phyloP scores from a whole-genome alignment of 352 stramenopile genomes.

The Phytopythium montanum region DNA sequence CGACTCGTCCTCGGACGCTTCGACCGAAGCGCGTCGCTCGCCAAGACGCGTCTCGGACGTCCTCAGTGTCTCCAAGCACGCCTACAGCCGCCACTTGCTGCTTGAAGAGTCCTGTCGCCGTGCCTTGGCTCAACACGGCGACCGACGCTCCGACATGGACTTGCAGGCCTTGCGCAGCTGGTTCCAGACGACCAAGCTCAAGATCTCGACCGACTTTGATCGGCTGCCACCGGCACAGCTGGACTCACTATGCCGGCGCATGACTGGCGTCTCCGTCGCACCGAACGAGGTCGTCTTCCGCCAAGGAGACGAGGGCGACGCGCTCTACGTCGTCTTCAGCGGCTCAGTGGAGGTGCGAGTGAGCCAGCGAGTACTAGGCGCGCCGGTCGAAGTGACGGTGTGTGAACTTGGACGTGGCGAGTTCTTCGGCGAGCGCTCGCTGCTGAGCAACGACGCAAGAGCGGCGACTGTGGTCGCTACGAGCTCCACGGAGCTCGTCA shows the following conservation, averaged over 20 bases:
- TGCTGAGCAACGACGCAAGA: slow-evolving; percentile 55
- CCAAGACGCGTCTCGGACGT: background rate
- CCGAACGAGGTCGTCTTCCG: slow-evolving; percentile 58
- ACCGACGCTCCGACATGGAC: slow-evolving; percentile 55
- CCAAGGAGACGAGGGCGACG: slow-evolving; percentile 68
- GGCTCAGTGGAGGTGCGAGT: slow-evolving; percentile 62
- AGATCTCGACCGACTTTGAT: slow-evolving; percentile 73
- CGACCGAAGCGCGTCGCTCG: background rate
- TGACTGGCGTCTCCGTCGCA: slow-evolving; percentile 43
- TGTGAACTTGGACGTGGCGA: slow-evolving; percentile 63
- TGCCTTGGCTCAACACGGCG: slow-evolving; percentile 40
- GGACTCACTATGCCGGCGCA: slow-evolving; percentile 55
- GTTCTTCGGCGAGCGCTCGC: slow-evolving; percentile 69
- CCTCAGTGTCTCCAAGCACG: slow-evolving; percentile 15
- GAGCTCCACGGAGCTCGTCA: slow-evolving; percentile 46
- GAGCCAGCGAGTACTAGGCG: slow-evolving; percentile 51
- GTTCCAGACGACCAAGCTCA: slow-evolving; percentile 76
- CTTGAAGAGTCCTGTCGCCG: slow-evolving; percentile 67
- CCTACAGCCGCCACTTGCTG: slow-evolving; percentile 61
- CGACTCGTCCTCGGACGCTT: slow-evolving; percentile 2
- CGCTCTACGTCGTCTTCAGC: slow-evolving; percentile 66
- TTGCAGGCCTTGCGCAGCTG: slow-evolving; percentile 61
- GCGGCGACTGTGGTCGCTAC: slow-evolving; percentile 62
- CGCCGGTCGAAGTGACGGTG: slow-evolving; percentile 64
- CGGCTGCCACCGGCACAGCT: slow-evolving; percentile 52